Percentiles rank a stretch among this genome's conserved stretches.
These are phyloP conservation scores for Ascosphaera acerosa DNA, from an alignment of 2,329 filamentous ascomycete genomes.

Conservation along the genomic window DNA sequence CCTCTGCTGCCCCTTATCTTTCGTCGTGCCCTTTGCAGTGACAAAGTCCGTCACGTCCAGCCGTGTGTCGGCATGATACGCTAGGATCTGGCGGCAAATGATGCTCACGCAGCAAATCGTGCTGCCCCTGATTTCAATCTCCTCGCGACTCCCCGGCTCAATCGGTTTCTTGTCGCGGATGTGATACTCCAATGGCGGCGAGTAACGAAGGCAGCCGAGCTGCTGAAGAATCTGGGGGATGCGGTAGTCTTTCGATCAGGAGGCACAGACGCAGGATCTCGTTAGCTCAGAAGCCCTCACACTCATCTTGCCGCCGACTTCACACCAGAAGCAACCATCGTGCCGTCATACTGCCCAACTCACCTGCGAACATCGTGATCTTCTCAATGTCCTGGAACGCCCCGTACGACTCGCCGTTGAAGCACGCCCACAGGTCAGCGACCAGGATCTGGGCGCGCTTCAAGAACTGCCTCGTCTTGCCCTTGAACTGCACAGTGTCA, in stretches of 20 bases:
- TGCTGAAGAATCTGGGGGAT: constrained; percentile 80
- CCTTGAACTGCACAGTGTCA: constrained; percentile 54
- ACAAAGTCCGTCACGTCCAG: constrained; percentile 2
- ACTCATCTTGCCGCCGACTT: too few species aligned
- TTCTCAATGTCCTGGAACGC: constrained; percentile 75
- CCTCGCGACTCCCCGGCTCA: constrained; percentile 47
- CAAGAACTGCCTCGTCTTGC: constrained; percentile 52
- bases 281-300: too few species aligned
- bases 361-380: constrained; percentile 84
- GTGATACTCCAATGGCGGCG: constrained; percentile 46
- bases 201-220: constrained; percentile 62
- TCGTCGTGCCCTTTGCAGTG: constrained; percentile 1
- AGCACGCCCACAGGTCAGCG: constrained; percentile 90
- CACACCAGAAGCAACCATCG: too few species aligned
- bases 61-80: constrained; percentile 39
- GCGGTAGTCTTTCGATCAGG: constrained; percentile 49
- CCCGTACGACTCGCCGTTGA: constrained; percentile 56
- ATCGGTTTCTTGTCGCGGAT: constrained; percentile 41
- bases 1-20: constrained; percentile 1
- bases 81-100: constrained; percentile 55
- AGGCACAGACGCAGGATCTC: too few species aligned
- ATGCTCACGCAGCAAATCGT: constrained; percentile 94
- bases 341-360: too few species aligned
- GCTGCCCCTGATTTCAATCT: constrained; percentile 71
- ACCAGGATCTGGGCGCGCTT: constrained; percentile 93